Evolutionary conservation across 352 stramenopile species (phyloP).

Genomic region (Phytophthora melonis): DNA sequence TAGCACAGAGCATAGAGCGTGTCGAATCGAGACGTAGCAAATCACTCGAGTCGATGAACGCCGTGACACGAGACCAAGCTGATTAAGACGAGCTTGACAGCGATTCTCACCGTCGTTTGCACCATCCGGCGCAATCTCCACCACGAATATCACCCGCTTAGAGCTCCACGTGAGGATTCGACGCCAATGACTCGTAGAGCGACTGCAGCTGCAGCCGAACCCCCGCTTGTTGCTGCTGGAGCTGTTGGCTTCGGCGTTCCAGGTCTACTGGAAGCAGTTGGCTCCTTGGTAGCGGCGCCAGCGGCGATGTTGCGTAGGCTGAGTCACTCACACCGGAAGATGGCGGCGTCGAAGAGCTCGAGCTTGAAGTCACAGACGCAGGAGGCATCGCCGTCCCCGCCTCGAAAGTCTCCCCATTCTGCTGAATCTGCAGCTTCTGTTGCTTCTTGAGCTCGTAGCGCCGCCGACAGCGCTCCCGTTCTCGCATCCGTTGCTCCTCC

Average conservation of each 20-base stretch:
- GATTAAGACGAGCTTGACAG: neutral
- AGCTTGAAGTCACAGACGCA: slow-evolving; percentile 6
- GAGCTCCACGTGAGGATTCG: neutral
- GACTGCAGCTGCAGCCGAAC: slow-evolving; percentile 35
- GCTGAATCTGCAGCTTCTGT: slow-evolving; percentile 30
- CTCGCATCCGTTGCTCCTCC: slow-evolving; percentile 64
- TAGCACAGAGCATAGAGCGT: neutral
- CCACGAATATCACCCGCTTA: neutral
- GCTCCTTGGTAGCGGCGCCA: slow-evolving; percentile 1
- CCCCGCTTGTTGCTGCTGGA: slow-evolving; percentile 37
- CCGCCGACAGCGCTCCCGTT: slow-evolving; percentile 72
- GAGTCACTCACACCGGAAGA: slow-evolving; percentile 20
- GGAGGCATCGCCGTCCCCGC: neutral
- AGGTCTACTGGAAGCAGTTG: slow-evolving; percentile 31
- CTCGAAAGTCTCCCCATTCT: slow-evolving; percentile 10
- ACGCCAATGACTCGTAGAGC: slow-evolving; percentile 43
- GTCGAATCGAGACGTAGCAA: slow-evolving; percentile 1
- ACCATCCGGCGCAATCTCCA: neutral
- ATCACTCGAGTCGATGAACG: neutral
- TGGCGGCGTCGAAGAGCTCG: slow-evolving; percentile 6
- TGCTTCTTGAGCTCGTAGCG: slow-evolving; percentile 75
- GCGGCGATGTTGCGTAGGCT: slow-evolving; percentile 6
- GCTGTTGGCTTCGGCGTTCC: slow-evolving; percentile 29
- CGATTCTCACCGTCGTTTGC: slow-evolving; percentile 1
- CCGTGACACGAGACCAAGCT: neutral